These are phyloP conservation scores for Candida endomychidarum DNA, from an alignment of 805 yeast genomes.

Conservation along the genomic window DNA sequence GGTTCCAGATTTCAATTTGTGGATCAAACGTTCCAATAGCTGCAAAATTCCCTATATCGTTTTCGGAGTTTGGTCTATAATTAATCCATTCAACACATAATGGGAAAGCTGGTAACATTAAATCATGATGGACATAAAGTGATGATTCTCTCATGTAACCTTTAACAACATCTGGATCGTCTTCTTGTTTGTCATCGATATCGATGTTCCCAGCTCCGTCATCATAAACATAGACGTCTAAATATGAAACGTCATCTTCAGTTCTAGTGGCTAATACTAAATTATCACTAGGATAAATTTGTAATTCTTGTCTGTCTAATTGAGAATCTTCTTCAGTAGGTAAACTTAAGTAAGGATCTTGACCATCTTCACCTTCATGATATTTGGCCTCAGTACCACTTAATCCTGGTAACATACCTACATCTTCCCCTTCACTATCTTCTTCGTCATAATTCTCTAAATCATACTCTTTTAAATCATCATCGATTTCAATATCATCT, in stretches of 20 bases:
- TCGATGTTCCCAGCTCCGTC: slow-evolving; percentile 88
- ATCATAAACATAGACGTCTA: slow-evolving; percentile 93
- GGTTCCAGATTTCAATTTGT: slow-evolving; percentile 94
- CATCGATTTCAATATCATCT: slow-evolving; percentile 66
- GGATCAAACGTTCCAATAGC: slow-evolving; percentile 98
- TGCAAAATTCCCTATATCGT: slow-evolving; percentile 79
- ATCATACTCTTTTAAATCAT: slow-evolving; percentile 85
- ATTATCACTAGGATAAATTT: slow-evolving; percentile 87
- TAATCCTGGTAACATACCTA: slow-evolving; percentile 72
- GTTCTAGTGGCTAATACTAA: slow-evolving; percentile 89
- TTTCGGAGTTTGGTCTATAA: slow-evolving; percentile 56
- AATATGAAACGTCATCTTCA: slow-evolving; percentile 88
- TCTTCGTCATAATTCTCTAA: slow-evolving; percentile 81
- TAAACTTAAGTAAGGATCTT: slow-evolving; percentile 62
- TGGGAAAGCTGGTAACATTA: slow-evolving; percentile 97
- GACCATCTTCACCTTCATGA: slow-evolving; percentile 47
- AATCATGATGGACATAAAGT: slow-evolving; percentile 91
- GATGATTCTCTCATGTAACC: slow-evolving; percentile 72
- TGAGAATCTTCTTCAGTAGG: slow-evolving; percentile 61
- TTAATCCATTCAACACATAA: slow-evolving; percentile 95
- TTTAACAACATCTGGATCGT: slow-evolving; percentile 74
- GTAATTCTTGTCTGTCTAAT: slow-evolving; percentile 82
- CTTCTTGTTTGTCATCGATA: slow-evolving; percentile 65
- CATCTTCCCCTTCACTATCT: slow-evolving; percentile 55
- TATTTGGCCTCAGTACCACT: slow-evolving; percentile 57